Evolutionary conservation across 176 grass and related monocot genomes (phyloP), one percentile per base, ranked within the genome.

Genomic region (Microstegium vimineum): DNA sequence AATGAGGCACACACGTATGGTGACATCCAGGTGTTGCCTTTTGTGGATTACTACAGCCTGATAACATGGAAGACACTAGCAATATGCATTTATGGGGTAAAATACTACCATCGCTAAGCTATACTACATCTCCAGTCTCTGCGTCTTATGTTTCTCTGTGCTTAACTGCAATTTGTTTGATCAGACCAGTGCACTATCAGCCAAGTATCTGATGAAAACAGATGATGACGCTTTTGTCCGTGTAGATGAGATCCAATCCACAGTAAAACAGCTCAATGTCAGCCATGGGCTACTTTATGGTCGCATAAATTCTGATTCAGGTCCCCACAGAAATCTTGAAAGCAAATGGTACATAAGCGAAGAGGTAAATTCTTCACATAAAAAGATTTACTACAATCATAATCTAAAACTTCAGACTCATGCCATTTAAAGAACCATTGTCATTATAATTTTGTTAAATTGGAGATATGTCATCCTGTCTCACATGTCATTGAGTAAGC

Each of bases 201-300:
- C 93, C 30, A 93, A 91, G 73, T 93, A 93, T 71, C 79, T 95
- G 52, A 95, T 98, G 95, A 98, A 98, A 82, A 98, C 95, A 91
- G 92, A 98, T 34, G 95, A 98, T 80, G 95, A 98, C 87, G 87
- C 96, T 81, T 98, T 98, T 83, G 90, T 98, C n/a, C 95, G 95
- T 65, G 86, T 98, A 49, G 92, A 98, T 23, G 87, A 90, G 83
- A 85, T 98, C 52, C 82, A 91, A 61, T 87, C 87, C 45, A 87
- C 90, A 32, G 27, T 98, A 73, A 83, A 89, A 17, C 65, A 62
- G 75, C 77, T 86, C 43, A 95, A 95, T 77, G 63, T 91, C 79
- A 93, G 75, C 14, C 73, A 77, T 18, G 93, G 89, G 31, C 84
- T 98, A 71, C 86, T 98, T 72, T 98, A 93, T 86, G 95, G 95